Evolutionary conservation across 139 green algal species (phyloP).

Genomic region (Nannochloris sp.): DNA sequence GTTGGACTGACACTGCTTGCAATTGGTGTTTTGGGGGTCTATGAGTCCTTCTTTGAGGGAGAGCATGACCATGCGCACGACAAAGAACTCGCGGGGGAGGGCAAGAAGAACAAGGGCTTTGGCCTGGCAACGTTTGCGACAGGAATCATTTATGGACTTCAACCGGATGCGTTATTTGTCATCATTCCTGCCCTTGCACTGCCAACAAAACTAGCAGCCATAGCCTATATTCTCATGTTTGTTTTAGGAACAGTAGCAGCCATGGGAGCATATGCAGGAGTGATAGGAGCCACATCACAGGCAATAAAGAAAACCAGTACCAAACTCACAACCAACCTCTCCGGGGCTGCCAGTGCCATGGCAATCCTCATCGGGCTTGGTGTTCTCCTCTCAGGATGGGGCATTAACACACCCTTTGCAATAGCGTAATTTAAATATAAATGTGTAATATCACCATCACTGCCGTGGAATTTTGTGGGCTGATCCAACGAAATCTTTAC

Average conservation of each 20-base stretch:
- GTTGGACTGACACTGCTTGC: constrained; percentile 87
- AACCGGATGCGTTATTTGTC: constrained; percentile 94
- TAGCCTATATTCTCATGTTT: constrained; percentile 88
- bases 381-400: constrained; percentile 52
- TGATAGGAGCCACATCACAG: constrained; percentile 71
- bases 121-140: constrained; percentile 75
- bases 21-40: constrained; percentile 84
- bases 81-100: neutral
- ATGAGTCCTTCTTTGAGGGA: constrained; percentile 64
- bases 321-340: constrained; percentile 59
- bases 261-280: constrained; percentile 90
- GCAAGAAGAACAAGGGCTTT: constrained; percentile 24
- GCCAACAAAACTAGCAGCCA: constrained; percentile 75
- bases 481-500: neutral
- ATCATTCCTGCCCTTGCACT: constrained; percentile 91
- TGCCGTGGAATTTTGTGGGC: constrained; percentile 3
- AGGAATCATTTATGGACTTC: constrained; percentile 93
- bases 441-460: neutral
- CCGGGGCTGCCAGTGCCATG: constrained; percentile 44
- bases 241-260: constrained; percentile 87
- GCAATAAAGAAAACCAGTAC: constrained; percentile 56
- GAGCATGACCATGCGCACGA: constrained; percentile 10
- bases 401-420: constrained; percentile 42
- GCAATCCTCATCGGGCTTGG: constrained; percentile 59
- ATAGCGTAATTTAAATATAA: constrained; percentile 2